These are phyloP conservation scores for Polyporus tsugae DNA, from an alignment of 1,284 basidiomycete genomes.

Conservation along the genomic window DNA sequence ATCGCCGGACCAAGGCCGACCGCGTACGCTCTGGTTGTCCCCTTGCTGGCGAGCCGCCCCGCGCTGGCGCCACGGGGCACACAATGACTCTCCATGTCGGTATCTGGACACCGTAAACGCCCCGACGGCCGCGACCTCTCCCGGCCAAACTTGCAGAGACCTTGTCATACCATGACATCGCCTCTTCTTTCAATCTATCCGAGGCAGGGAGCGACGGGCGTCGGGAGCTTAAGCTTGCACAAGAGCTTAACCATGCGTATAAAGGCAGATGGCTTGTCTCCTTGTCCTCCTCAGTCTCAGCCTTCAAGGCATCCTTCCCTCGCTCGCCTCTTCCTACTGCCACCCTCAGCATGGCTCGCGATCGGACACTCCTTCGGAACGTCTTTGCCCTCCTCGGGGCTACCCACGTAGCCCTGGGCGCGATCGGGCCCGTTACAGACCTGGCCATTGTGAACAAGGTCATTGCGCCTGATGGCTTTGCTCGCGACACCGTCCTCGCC, in stretches of 20 bases:
- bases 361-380: not conserved
- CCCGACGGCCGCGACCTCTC: not conserved
- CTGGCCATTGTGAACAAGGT: conserved; percentile 31
- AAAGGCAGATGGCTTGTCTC: not conserved
- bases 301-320: not conserved
- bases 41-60: not conserved
- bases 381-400: not conserved
- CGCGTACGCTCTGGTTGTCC: not conserved
- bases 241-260: not conserved
- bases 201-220: not conserved
- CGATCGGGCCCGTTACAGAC: conserved; percentile 28
- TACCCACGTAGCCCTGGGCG: conserved; percentile 2
- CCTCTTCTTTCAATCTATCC: not conserved
- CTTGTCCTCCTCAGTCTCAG: not conserved
- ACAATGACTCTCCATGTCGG: not conserved
- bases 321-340: not conserved
- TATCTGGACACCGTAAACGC: not conserved
- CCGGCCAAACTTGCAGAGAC: not conserved
- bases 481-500: conserved; percentile 31
- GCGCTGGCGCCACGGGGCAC: not conserved
- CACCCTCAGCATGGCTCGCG: conserved; percentile 8
- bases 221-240: not conserved
- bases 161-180: not conserved
- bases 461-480: conserved; percentile 34
- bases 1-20: not conserved